phyloP scores from a whole-genome alignment of 2,329 filamentous ascomycete genomes.

The Ophiostoma sp. region DNA sequence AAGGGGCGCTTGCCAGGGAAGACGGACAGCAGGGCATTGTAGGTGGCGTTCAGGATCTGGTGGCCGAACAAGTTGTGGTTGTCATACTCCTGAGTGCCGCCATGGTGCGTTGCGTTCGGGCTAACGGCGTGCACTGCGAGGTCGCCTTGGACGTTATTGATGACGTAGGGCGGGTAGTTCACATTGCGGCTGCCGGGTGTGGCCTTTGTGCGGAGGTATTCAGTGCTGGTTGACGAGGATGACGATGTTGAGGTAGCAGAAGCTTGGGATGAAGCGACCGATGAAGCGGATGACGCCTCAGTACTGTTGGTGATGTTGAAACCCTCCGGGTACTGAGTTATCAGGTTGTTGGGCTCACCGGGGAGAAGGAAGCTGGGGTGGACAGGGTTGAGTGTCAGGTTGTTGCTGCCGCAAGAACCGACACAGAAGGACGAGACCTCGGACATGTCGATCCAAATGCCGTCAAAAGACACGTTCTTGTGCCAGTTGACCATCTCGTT shows the following conservation, averaged over 20 bases:
- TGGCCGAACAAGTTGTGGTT: conserved; percentile 77
- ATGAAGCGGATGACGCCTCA: conserved; percentile 61
- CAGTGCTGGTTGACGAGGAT: conserved; percentile 38
- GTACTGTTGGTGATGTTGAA: conserved; percentile 70
- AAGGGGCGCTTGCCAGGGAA: conserved; percentile 73
- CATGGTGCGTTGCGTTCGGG: conserved; percentile 74
- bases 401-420: conserved; percentile 68
- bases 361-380: conserved; percentile 66
- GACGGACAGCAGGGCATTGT: conserved; percentile 64
- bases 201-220: conserved; percentile 59
- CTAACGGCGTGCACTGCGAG: conserved; percentile 71
- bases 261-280: conserved; percentile 46
- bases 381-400: conserved; percentile 65
- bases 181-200: conserved; percentile 66
- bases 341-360: conserved; percentile 61
- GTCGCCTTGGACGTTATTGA: conserved; percentile 72
- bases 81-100: conserved; percentile 75
- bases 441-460: conserved; percentile 61
- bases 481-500: conserved; percentile 46
- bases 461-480: conserved; percentile 49
- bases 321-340: conserved; percentile 65
- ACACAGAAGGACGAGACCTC: conserved; percentile 54
- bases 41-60: conserved; percentile 75
- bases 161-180: conserved; percentile 73
- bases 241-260: conserved; percentile 32